A percentile compares a stretch with the other conserved stretches of the same genome.
Evolutionary conservation across 2,329 filamentous ascomycete species (phyloP).

Genomic region (Juglanconis oblonga): DNA sequence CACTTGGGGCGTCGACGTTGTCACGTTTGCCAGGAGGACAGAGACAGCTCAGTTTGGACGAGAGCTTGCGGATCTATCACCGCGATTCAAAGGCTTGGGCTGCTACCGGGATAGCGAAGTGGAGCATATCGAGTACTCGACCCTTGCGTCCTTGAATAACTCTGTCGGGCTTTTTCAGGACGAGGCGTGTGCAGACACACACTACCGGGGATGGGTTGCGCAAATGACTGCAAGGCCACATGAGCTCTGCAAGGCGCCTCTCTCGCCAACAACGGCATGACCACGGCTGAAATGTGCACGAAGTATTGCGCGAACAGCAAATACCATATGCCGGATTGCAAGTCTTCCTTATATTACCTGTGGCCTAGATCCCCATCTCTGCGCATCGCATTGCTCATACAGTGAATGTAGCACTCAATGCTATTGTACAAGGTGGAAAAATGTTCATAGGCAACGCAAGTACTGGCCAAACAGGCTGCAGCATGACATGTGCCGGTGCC

Average conservation of each 20-base stretch:
- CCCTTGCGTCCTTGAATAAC: slow-evolving; percentile 8
- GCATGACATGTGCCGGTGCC: slow-evolving; percentile 35
- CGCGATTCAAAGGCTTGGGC: slow-evolving; percentile 18
- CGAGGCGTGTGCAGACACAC: slow-evolving; percentile 11
- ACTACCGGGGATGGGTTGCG: slow-evolving; percentile 12
- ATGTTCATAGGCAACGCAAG: slow-evolving; percentile 22
- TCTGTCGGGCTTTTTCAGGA: slow-evolving; percentile 17
- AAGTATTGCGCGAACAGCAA: slow-evolving; percentile 14
- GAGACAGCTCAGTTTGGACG: slow-evolving; percentile 11
- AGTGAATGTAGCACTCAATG: slow-evolving; percentile 21
- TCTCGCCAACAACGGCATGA: slow-evolving; percentile 15
- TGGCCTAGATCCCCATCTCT: too few relatives aligned
- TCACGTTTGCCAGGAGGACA: slow-evolving; percentile 18
- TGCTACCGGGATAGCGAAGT: slow-evolving; percentile 18
- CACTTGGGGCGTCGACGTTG: slow-evolving; percentile 15
- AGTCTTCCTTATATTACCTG: neutral
- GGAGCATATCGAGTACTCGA: slow-evolving; percentile 14
- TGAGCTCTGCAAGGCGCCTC: slow-evolving; percentile 22
- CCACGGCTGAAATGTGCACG: slow-evolving; percentile 15
- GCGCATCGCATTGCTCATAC: neutral
- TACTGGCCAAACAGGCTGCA: slow-evolving; percentile 36
- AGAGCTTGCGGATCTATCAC: slow-evolving; percentile 9
- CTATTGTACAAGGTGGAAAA: slow-evolving; percentile 18
- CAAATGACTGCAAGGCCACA: slow-evolving; percentile 10
- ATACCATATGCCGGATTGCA: slow-evolving; percentile 17